Base-by-base conservation (phyloP, 2,329 filamentous ascomycete species). In the Venturia aucupariae region DNA sequence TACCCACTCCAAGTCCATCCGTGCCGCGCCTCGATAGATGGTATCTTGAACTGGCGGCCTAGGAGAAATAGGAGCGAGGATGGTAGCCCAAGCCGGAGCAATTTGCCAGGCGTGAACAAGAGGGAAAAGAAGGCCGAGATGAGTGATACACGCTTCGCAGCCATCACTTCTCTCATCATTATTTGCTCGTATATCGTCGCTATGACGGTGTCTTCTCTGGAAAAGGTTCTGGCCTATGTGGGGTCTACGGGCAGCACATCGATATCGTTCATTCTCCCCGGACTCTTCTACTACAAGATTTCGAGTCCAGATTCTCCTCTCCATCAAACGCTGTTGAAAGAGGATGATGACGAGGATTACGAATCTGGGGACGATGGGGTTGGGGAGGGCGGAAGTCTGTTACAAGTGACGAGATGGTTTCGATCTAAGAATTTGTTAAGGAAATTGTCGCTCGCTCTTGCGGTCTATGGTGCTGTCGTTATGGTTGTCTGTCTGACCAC, bases 211-310 rank as follows among this genome's bases (percentile, higher is more conserved):
- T 90, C 86, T 24, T 94, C 89, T 15, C 82, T 99, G 3, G 92
- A 96, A 73, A 88, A 90, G 59, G 92, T 99, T 0, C 82, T 99
- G 0, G 93, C 94, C 0, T 99, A 97, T 70, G 94, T 99, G 13
- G 94, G 94, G 44, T 92, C 89, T 70, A 99, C 94, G 0, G 94
- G 94, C 63, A 93, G 89, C 62, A 99, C 94, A 0, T 91, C 90
- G 67, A 99, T 99, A 71, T 96, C 90, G 67, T 99, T 99, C 74
- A 97, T 99, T 68, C 82, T 99, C 0, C 94, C 94, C 0, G 94
- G 94, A 0, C 78, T 99, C 4, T 99, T 99, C 75, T 99, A 97
- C 76, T 99, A 97, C 79, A 97, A 97, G 77, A 97, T 99, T 66
- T 95, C 91, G 15, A 86, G 90, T 30, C 94, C 94, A 0, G 89